Base-by-base conservation (phyloP, 805 yeast species). In the Lachancea sp. region DNA sequence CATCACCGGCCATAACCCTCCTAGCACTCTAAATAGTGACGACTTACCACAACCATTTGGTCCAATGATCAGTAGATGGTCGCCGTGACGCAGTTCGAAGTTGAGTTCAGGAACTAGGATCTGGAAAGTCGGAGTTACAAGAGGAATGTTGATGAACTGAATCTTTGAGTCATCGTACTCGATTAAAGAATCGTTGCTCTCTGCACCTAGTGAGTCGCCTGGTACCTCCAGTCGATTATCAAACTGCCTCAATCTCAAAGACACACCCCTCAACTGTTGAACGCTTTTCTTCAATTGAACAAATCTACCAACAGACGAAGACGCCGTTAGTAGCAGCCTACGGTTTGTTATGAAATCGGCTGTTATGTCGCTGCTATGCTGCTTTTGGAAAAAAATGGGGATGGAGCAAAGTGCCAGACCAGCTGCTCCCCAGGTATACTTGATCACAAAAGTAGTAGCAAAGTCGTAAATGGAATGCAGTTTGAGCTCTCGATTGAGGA, bases 1-100 rank as follows among this genome's bases (percentile, higher is more conserved):
- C 37, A 74, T 70, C 17, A 89, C 81, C 2, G 93, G 95, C 98
- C 98, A 90, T 53, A 90, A 71, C 0, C 96, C 96, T 45, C 97
- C 96, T 38, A 90, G 73, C 57, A 90, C 78, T 59, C 98, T 77
- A 64, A 90, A 90, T 46, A 90, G 69, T 0, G 97, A 90, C 0
- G 96, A 89, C 66, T 90, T 90, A 22, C 98, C 98, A 51, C 95
- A 85, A 1, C 98, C 98, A 59, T 90, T 90, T 12, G 97, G 97
- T 0, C 98, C 98, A 9, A 91, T 89, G 60, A 90, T 89, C 43
- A 90, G 72, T 41, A 90, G 70, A 64, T 90, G 93, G 42, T 89
- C 82, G 30, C 96, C 96, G 29, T 78, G 83, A 50, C 82, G 77
- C 44, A 90, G 77, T 41, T 81, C 74, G 63, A 90, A 89, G 22